phyloP scores from a whole-genome alignment of 768 basidiomycete genomes.

The Multifurca ochricompacta region DNA sequence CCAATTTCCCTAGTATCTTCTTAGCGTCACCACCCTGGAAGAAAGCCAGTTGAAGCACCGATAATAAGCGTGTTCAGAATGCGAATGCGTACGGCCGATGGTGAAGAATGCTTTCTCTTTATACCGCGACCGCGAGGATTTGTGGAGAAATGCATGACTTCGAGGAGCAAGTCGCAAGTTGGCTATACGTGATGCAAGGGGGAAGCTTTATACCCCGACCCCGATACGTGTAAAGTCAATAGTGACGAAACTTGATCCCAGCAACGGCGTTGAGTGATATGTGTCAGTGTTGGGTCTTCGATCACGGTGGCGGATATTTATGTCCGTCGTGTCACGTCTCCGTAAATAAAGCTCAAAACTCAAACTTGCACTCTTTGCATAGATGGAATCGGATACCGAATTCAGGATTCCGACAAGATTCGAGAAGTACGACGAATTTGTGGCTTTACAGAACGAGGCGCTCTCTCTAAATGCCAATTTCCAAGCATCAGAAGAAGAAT shows the following conservation, averaged over 20 bases:
- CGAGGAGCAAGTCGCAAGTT: neutral
- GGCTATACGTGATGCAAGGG: neutral
- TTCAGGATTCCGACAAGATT: constrained; percentile 43
- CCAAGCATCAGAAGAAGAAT: constrained; percentile 28
- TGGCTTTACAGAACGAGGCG: constrained; percentile 41
- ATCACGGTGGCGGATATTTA: too few relatives aligned
- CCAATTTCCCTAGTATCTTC: constrained; percentile 11
- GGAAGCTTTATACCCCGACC: too few relatives aligned
- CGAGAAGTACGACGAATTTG: constrained; percentile 52
- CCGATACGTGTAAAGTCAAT: too few relatives aligned
- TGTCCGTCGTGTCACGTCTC: too few relatives aligned
- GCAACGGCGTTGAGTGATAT: too few relatives aligned
- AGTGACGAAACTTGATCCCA: too few relatives aligned
- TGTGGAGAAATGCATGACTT: neutral
- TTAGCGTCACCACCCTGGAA: constrained; percentile 5
- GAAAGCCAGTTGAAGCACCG: neutral
- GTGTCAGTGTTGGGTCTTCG: too few relatives aligned
- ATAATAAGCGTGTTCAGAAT: neutral
- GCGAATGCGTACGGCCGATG: neutral
- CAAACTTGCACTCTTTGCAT: neutral
- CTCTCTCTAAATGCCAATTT: constrained; percentile 40
- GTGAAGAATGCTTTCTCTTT: constrained; percentile 8
- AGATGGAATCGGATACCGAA: constrained; percentile 35
- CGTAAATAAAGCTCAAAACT: too few relatives aligned
- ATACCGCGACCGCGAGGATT: constrained; percentile 8